Evolutionary conservation across 306 rosid species (phyloP), one percentile per base, ranked within the genome.

Genomic region (Cucurbita moschata): DNA sequence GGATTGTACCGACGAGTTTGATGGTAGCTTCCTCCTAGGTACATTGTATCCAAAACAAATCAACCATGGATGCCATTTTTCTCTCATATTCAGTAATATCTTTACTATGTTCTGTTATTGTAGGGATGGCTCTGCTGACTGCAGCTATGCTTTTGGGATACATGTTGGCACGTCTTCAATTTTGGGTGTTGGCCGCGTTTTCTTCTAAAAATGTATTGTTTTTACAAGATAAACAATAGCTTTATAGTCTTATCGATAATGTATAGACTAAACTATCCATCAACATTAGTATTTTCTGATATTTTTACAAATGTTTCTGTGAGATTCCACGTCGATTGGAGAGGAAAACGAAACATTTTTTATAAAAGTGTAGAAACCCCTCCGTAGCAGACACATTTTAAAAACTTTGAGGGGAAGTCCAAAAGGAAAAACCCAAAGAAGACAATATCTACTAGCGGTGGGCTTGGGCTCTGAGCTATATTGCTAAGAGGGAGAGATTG

Each of bases 151-250:
- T 94, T 82, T 89, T 83, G 37, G 99, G 99, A 44, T 94, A 91
- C 86, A 87, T 91, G 96, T 79, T 94, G 76, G 99, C 99, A 64
- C 77, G 89, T 59, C 79, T 94, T 35, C 89, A 89, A 78, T 83
- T 85, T 73, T 81, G 96, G 64, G 87, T 91, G 80, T 83, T 67
- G 60, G 82, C 87, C 26, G 82, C 86, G 92, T 94, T 94, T 83
- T 94, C 97, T 69, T 86, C 91, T 10, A 44, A 56, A 12, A 89
- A 84, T 63, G 95, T 85, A 69, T 47, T 4, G 15, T 51, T 15
- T 7, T 68, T 47, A 68, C 10, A 6, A 23, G 35, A 43, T 51
- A 11, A 66, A 21, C 54, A 18, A 11, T 44, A 66, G 39, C 38
- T 66, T 43, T 18, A 58, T n/a, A 40, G 52, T 10, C 5, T 43